A percentile compares a stretch with the other conserved stretches of the same genome.
These are phyloP conservation scores for Venturia effusa DNA, from an alignment of 2,329 filamentous ascomycete species.

Conservation along the genomic window DNA sequence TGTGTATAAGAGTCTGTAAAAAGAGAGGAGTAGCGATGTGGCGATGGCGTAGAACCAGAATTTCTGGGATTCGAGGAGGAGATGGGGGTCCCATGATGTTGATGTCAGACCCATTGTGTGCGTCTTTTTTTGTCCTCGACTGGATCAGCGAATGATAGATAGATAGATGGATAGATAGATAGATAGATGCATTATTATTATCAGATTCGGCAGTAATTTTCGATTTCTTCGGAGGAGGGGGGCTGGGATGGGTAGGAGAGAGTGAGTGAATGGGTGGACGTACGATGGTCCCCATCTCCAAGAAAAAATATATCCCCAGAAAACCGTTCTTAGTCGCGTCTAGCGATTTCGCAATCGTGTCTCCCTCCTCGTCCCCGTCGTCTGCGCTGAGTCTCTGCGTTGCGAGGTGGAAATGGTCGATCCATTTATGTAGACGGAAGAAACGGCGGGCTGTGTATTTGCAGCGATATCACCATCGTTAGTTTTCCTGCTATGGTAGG, in stretches of 20 bases:
- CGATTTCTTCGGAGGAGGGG: too few species aligned
- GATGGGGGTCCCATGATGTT: slow-evolving; percentile 29
- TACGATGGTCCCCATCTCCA: slow-evolving; percentile 6
- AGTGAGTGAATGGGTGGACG: neutral
- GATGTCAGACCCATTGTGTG: slow-evolving; percentile 42
- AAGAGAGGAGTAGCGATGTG: neutral
- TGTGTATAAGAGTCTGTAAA: neutral
- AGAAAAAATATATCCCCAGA: neutral
- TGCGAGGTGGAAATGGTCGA: neutral
- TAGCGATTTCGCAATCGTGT: neutral
- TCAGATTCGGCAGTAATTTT: too few species aligned
- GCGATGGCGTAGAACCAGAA: slow-evolving; percentile 58
- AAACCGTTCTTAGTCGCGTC: slow-evolving; percentile 4
- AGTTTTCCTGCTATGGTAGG: too few species aligned
- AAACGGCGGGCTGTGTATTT: slow-evolving; percentile 1
- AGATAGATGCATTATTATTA: too few species aligned
- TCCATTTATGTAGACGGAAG: slow-evolving; percentile 8
- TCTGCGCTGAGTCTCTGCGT: neutral
- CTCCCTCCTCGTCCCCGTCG: neutral
- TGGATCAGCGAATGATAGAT: too few species aligned
- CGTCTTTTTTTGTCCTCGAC: too few species aligned
- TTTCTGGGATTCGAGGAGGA: slow-evolving; percentile 52
- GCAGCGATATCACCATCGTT: too few species aligned
- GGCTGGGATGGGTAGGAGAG: too few species aligned
- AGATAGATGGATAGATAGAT: too few species aligned